Conservation (phyloP, 176 grass and related monocot species). For the Oryza glumipatula region DNA sequence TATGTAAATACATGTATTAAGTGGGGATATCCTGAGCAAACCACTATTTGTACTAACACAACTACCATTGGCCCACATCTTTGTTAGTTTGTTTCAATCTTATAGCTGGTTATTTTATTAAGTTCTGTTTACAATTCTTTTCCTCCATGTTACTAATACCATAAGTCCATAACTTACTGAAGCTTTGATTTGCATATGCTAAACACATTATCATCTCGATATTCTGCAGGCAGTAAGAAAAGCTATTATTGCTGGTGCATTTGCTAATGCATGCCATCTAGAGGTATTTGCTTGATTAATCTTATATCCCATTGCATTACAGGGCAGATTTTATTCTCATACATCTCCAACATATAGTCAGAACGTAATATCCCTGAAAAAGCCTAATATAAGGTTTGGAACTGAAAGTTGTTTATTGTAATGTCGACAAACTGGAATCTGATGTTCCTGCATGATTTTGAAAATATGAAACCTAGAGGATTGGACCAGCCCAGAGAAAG, state of each 20-base stretch:
- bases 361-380: constrained; percentile 1
- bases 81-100: neutral
- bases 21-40: neutral
- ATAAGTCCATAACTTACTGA: neutral
- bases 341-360: constrained; percentile 7
- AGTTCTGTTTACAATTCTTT: neutral
- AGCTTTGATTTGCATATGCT: constrained; percentile 31
- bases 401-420: neutral
- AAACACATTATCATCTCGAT: constrained; percentile 7
- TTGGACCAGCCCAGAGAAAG: neutral
- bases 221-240: constrained; percentile 79
- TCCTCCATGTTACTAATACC: neutral
- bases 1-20: neutral
- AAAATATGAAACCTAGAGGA: neutral
- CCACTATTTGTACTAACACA: neutral
- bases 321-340: constrained; percentile 9
- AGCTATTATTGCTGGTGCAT: constrained; percentile 84
- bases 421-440: neutral
- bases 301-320: neutral
- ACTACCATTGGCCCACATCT: neutral
- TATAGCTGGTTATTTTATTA: constrained; percentile 10
- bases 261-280: constrained; percentile 86
- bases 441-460: neutral
- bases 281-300: constrained; percentile 57
- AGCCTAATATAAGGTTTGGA: neutral